Base-by-base conservation (phyloP, 176 grass and related monocot genomes). In the Panicum miliaceum region DNA sequence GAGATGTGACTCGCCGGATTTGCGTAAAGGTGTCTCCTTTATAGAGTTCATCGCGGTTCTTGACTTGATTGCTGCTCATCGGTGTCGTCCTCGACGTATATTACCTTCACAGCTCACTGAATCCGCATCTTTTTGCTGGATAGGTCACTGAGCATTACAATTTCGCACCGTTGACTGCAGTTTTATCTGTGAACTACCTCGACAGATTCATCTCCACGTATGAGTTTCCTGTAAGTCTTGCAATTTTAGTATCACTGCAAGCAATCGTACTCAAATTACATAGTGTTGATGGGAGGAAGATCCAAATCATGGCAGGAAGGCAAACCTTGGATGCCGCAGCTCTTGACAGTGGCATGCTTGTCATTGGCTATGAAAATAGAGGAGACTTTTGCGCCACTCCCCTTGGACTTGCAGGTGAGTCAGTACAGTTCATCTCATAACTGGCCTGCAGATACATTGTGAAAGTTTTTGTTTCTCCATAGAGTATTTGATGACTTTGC, bases 281-380 rank as follows among this genome's bases (percentile, higher is more conserved):
- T 64, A 58, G 26, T 59, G 71, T 46, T 86, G 64, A 53, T 77
- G 51, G 57, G 70, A 48, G 38, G 32, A 47, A 68, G 54, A 76
- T 48, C 54, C n/a, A 41, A 29, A 68, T 89, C 89, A 84, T 59
- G 64, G 32, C 81, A 98, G 96, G 77, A 88, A 89, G 87, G 73
- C 51, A 81, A 90, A 53, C 62, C 83, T 87, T 98, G 96, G 96
- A 89, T 98, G 83, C 66, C 77, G 56, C 92, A 93, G 68, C 91
- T 98, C 78, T 87, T 98, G 80, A 87, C 93, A 52, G 96, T 98
- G 69, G 89, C 89, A 25, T 98, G 96, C 81, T 81, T 98, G 54
- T 98, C 96, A 77, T 86, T 98, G 74, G 96, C 93, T 84, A 86
- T 93, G 32, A 98, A 98, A 86, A 89, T 98, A 83, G 96, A 98